These are phyloP conservation scores for Alloascoidea africana DNA, from an alignment of 805 yeast genomes.

Conservation along the genomic window DNA sequence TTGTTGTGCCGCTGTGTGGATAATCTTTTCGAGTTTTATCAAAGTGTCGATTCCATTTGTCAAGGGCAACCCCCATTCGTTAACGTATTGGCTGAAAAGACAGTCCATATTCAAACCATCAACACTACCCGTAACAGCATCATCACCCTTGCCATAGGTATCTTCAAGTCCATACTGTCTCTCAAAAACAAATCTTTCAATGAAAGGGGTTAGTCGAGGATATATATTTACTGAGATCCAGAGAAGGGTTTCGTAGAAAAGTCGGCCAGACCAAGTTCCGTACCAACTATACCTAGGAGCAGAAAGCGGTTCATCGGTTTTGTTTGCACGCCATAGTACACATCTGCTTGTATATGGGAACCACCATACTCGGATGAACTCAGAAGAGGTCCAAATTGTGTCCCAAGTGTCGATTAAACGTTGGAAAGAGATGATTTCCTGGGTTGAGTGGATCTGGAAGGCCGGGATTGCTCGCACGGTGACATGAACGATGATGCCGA, in stretches of 20 bases:
- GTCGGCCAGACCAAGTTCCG: slow-evolving; percentile 67
- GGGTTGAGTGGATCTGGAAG: slow-evolving; percentile 65
- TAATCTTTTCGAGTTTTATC: slow-evolving; percentile 41
- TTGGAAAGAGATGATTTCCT: slow-evolving; percentile 73
- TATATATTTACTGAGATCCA: slow-evolving; percentile 63
- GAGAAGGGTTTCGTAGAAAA: slow-evolving; percentile 63
- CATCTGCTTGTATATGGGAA: slow-evolving; percentile 83
- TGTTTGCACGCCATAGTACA: slow-evolving; percentile 81
- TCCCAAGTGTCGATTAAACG: slow-evolving; percentile 58
- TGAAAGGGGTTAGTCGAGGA: slow-evolving; percentile 68
- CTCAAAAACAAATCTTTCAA: slow-evolving; percentile 73
- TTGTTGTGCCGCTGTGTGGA: slow-evolving; percentile 38
- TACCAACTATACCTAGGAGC: slow-evolving; percentile 68
- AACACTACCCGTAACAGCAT: slow-evolving; percentile 66
- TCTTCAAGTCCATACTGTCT: slow-evolving; percentile 74
- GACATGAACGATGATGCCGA: slow-evolving; percentile 78
- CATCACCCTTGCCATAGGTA: slow-evolving; percentile 41
- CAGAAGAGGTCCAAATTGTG: slow-evolving; percentile 74
- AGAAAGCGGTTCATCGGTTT: slow-evolving; percentile 49
- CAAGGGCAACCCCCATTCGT: slow-evolving; percentile 93
- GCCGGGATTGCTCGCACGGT: slow-evolving; percentile 76
- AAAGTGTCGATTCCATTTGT: slow-evolving; percentile 8
- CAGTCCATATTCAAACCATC: slow-evolving; percentile 94
- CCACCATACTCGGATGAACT: slow-evolving; percentile 94
- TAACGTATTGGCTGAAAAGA: slow-evolving; percentile 81